phyloP scores from a whole-genome alignment of 1,284 basidiomycete genomes.

The Trichosporon sp. region DNA sequence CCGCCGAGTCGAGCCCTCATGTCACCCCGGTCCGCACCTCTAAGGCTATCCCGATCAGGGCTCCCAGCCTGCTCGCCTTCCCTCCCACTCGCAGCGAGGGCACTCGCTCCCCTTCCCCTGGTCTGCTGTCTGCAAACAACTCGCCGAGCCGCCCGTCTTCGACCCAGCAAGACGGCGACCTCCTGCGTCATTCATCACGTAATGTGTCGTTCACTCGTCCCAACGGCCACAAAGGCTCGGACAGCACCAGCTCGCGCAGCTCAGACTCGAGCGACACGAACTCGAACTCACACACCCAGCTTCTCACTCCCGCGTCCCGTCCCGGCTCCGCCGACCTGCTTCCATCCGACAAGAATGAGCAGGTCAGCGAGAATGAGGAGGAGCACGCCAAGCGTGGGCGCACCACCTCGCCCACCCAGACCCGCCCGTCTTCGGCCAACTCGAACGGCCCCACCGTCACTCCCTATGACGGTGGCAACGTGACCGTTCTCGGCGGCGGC shows the following conservation, averaged over 20 bases:
- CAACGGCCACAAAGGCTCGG: slow-evolving; percentile 30
- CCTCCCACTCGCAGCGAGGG: slow-evolving; percentile 45
- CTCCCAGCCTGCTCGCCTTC: slow-evolving; percentile 50
- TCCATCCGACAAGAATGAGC: slow-evolving; percentile 21
- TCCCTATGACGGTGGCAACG: slow-evolving; percentile 58
- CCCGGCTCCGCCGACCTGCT: slow-evolving; percentile 49
- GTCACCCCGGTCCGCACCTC: slow-evolving; percentile 44
- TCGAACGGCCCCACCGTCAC: slow-evolving; percentile 47
- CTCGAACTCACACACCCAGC: slow-evolving; percentile 42
- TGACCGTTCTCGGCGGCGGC: slow-evolving; percentile 57
- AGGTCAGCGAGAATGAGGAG: slow-evolving; percentile 22
- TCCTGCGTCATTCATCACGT: slow-evolving; percentile 20
- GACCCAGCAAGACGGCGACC: slow-evolving; percentile 13
- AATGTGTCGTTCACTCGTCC: slow-evolving; percentile 21
- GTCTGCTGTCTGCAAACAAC: slow-evolving; percentile 39
- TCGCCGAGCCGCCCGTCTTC: slow-evolving; percentile 16
- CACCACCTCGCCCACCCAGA: slow-evolving; percentile 22
- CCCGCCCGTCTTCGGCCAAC: slow-evolving; percentile 27
- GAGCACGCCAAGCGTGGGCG: slow-evolving; percentile 27
- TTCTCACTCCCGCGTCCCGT: slow-evolving; percentile 49
- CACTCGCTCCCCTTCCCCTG: slow-evolving; percentile 30
- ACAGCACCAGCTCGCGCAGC: slow-evolving; percentile 38
- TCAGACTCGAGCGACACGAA: slow-evolving; percentile 44
- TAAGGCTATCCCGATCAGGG: slow-evolving; percentile 53
- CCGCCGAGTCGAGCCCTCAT: slow-evolving; percentile 23